phyloP scores from a whole-genome alignment of 75 land plant species.

The Chamaecyparis obtusa region DNA sequence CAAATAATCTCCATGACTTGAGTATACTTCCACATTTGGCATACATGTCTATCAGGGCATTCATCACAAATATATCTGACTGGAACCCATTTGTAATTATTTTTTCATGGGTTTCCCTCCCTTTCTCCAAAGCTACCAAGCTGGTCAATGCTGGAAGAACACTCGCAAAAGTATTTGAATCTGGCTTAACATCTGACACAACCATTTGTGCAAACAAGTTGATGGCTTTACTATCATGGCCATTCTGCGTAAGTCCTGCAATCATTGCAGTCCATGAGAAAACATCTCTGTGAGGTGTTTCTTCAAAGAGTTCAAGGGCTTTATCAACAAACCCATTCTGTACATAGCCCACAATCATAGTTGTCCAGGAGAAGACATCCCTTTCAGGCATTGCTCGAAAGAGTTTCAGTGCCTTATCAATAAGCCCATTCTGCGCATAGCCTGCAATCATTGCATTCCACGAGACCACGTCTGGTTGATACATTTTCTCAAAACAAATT shows the following conservation, averaged over 20 bases:
- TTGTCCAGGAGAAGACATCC: conserved; percentile 14
- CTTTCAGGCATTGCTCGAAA: conserved; percentile 14
- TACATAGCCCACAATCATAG: conserved; percentile 20
- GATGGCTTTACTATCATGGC: conserved; percentile 9
- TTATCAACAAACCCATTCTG: conserved; percentile 16
- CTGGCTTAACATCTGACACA: not conserved
- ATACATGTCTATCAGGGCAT: conserved; percentile 26
- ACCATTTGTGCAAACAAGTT: conserved; percentile 12
- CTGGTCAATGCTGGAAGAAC: conserved; percentile 10
- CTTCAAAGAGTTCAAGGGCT: conserved; percentile 17
- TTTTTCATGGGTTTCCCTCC: conserved; percentile 12
- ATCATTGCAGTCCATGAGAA: conserved; percentile 17
- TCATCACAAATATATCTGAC: conserved; percentile 15
- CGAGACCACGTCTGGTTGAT: not conserved
- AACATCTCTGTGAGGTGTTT: conserved; percentile 7
- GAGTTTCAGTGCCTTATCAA: conserved; percentile 14
- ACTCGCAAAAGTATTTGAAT: conserved; percentile 8
- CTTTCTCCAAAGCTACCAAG: conserved; percentile 5
- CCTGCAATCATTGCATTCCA: conserved; percentile 12
- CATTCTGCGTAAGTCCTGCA: conserved; percentile 10
- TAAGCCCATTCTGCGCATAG: conserved; percentile 15
- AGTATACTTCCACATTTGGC: conserved; percentile 19
- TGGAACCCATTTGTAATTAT: conserved; percentile 10
- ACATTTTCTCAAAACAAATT: not conserved
- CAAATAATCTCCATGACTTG: conserved; percentile 15